Evolutionary conservation across 306 rosid species (phyloP).

Genomic region (Cajanus cajan): DNA sequence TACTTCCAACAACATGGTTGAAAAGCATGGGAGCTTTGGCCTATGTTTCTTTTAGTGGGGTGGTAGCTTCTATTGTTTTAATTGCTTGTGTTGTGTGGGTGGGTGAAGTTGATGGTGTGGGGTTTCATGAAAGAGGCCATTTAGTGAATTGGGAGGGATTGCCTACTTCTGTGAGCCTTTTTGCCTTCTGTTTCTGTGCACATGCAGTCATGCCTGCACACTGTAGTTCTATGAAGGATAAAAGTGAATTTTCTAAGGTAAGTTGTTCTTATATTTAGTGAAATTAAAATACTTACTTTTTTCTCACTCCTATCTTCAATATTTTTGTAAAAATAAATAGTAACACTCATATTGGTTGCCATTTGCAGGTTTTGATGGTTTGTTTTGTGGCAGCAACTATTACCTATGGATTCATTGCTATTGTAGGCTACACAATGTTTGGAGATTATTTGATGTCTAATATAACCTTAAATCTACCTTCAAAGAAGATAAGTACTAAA

Average conservation of each 20-base stretch:
- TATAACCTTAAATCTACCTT: slow-evolving; percentile 67
- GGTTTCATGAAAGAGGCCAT: too few species aligned
- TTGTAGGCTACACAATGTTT: too few species aligned
- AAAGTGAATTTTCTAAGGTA: slow-evolving; percentile 60
- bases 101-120: slow-evolving; percentile 68
- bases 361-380: slow-evolving; percentile 59
- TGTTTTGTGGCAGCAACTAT: slow-evolving; percentile 55
- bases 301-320: too few species aligned
- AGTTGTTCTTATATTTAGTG: neutral
- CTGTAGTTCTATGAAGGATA: slow-evolving; percentile 63
- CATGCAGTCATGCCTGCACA: too few species aligned
- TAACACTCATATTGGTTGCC: too few species aligned
- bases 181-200: slow-evolving; percentile 55
- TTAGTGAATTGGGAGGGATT: slow-evolving; percentile 37
- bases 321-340: too few species aligned
- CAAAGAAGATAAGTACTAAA: slow-evolving; percentile 40
- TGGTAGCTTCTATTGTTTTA: slow-evolving; percentile 49
- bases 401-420: slow-evolving; percentile 55
- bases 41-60: slow-evolving; percentile 63
- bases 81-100: slow-evolving; percentile 50
- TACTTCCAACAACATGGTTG: slow-evolving; percentile 73
- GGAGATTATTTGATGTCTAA: too few species aligned
- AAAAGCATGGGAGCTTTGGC: slow-evolving; percentile 53
- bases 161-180: slow-evolving; percentile 54
- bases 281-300: neutral